Percentiles rank a stretch among this genome's conserved stretches.
These are phyloP conservation scores for Quercus berberidifolia DNA, from an alignment of 306 rosid genomes.

Conservation along the genomic window DNA sequence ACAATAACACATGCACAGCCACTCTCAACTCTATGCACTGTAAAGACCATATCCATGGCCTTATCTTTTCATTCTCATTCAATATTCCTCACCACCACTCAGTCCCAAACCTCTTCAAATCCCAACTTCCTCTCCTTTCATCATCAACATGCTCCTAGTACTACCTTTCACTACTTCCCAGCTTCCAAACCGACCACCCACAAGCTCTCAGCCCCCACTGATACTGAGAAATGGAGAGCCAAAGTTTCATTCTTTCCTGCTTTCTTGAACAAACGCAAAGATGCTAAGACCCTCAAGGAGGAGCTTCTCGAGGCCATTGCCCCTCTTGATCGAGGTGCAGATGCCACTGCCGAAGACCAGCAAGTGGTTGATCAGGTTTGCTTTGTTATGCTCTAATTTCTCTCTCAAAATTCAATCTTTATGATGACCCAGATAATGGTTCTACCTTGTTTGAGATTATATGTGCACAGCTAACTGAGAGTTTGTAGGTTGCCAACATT, in stretches of 20 bases:
- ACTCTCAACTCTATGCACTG: not conserved
- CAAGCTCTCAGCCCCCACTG: slow-evolving; percentile 4
- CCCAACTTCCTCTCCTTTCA: slow-evolving; percentile 21
- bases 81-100: slow-evolving; percentile 15
- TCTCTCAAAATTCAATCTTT: no score
- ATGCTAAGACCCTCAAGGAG: slow-evolving; percentile 53
- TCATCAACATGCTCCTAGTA: not conserved
- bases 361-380: slow-evolving; percentile 61
- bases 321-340: slow-evolving; percentile 84
- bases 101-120: slow-evolving; percentile 4
- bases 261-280: slow-evolving; percentile 56
- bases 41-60: slow-evolving; percentile 38
- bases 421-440: no score
- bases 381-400: no score
- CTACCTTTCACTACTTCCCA: not conserved
- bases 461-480: no score
- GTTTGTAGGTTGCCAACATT: not conserved
- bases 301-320: slow-evolving; percentile 77
- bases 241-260: slow-evolving; percentile 70
- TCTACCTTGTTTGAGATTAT: no score
- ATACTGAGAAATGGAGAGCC: slow-evolving; percentile 56
- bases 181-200: slow-evolving; percentile 32
- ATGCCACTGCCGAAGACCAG: slow-evolving; percentile 74
- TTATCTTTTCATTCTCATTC: slow-evolving; percentile 42
- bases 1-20: not conserved